A percentile compares a stretch with the other conserved stretches of the same genome.
These are phyloP conservation scores for Cucurbita moschata DNA, from an alignment of 306 rosid species.

Conservation along the genomic window DNA sequence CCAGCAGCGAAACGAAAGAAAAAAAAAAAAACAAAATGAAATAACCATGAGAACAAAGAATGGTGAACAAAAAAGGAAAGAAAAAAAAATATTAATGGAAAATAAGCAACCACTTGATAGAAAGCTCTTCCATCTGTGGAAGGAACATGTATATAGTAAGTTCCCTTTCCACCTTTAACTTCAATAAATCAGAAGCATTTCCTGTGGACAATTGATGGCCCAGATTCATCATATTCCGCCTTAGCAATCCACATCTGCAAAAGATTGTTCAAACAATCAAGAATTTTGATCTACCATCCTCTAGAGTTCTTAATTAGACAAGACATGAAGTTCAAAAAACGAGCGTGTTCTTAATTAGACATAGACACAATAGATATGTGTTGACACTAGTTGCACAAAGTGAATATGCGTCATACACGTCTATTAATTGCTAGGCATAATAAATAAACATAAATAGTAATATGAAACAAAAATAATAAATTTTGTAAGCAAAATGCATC, in stretches of 20 bases:
- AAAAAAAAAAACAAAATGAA: conserved; percentile 8
- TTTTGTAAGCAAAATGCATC: background rate
- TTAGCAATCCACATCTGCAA: conserved; percentile 97
- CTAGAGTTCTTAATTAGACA: background rate
- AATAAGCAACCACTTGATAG: conserved; percentile 34
- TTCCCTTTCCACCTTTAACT: conserved; percentile 26
- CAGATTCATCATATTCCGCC: conserved; percentile 89
- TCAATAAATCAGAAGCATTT: conserved; percentile 67
- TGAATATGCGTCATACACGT: background rate
- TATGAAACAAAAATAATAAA: background rate
- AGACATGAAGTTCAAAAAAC: background rate
- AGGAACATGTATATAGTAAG: conserved; percentile 23
- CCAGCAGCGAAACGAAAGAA: conserved; percentile 22
- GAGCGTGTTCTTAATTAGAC: background rate
- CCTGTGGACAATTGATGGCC: conserved; percentile 96
- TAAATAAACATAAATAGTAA: background rate
- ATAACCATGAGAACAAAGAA: conserved; percentile 32
- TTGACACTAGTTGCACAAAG: background rate
- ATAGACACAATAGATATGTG: background rate
- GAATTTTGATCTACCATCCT: background rate
- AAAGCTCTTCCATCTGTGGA: conserved; percentile 25
- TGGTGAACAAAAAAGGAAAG: conserved; percentile 4
- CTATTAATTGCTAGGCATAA: background rate
- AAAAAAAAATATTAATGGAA: conserved; percentile 1
- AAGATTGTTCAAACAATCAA: background rate